Evolutionary conservation across 2,329 filamentous ascomycete genomes (phyloP).

Genomic region (Microascus cirrosus): DNA sequence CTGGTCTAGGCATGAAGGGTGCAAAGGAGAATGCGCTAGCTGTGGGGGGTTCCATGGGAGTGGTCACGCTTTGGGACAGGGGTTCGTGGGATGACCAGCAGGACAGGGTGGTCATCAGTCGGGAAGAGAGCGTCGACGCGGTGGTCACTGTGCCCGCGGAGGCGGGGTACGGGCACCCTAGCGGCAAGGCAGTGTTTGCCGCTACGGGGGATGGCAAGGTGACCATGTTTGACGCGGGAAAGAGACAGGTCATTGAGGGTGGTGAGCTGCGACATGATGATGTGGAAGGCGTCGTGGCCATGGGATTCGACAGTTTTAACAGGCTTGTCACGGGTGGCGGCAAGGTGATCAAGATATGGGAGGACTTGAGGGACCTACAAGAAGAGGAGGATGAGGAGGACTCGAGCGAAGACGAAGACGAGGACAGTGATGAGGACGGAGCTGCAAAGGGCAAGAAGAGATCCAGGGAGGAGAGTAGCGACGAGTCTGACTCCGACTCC

Average conservation of each 20-base stretch:
- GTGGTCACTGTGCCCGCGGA: slow-evolving; percentile 61
- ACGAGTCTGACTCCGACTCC: slow-evolving; percentile 22
- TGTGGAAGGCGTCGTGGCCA: slow-evolving; percentile 68
- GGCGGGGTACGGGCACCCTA: slow-evolving; percentile 38
- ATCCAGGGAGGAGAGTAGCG: slow-evolving; percentile 32
- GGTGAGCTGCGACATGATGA: slow-evolving; percentile 64
- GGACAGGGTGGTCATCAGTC: slow-evolving; percentile 70
- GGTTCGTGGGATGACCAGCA: slow-evolving; percentile 94
- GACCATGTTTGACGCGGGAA: slow-evolving; percentile 63
- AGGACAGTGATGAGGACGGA: slow-evolving; percentile 32
- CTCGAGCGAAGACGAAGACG: slow-evolving; percentile 26
- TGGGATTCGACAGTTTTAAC: slow-evolving; percentile 77
- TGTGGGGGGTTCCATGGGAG: slow-evolving; percentile 66
- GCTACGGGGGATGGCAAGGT: slow-evolving; percentile 74
- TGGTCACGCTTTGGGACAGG: slow-evolving; percentile 87
- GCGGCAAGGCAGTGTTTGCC: slow-evolving; percentile 57
- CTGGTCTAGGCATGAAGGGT: slow-evolving; percentile 57
- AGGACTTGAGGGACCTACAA: slow-evolving; percentile 55
- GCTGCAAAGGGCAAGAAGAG: slow-evolving; percentile 23
- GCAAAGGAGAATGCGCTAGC: slow-evolving; percentile 58
- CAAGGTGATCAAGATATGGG: slow-evolving; percentile 80
- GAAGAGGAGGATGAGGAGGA: slow-evolving; percentile 35
- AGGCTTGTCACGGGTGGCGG: slow-evolving; percentile 87
- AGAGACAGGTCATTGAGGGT: slow-evolving; percentile 60
- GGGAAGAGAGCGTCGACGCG: slow-evolving; percentile 70